Evolutionary conservation across 768 basidiomycete genomes (phyloP).

Genomic region (Trametes maxima): DNA sequence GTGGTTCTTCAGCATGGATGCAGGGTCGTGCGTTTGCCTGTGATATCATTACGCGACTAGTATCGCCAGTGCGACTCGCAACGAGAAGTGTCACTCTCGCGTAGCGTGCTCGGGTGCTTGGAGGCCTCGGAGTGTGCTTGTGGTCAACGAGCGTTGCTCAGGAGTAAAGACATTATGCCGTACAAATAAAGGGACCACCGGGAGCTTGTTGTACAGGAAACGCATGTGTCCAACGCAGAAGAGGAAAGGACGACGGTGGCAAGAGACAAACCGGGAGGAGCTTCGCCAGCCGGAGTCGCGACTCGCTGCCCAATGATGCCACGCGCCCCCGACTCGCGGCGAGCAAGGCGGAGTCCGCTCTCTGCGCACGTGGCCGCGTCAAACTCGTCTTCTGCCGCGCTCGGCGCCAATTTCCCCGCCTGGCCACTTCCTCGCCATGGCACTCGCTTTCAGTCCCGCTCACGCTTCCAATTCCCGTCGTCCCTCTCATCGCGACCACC

Average conservation of each 20-base stretch:
- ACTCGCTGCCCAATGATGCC: no score
- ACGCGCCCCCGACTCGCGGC: background rate
- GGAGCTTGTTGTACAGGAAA: no score
- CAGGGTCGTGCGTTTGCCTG: no score
- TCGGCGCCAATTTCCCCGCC: background rate
- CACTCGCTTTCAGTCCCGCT: background rate
- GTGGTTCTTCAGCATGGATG: background rate
- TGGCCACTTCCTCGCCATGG: background rate
- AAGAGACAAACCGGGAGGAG: background rate
- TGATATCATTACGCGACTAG: no score
- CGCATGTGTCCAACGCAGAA: background rate
- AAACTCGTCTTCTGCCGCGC: slow-evolving; percentile 6
- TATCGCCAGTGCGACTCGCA: no score
- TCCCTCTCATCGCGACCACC: slow-evolving; percentile 8
- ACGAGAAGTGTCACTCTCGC: no score
- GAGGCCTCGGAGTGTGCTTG: no score
- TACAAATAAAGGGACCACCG: no score
- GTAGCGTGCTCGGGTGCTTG: no score
- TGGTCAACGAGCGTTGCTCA: no score
- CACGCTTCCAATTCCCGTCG: background rate
- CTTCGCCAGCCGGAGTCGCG: background rate
- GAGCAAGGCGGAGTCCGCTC: background rate
- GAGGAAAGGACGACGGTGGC: background rate
- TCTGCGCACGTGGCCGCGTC: background rate
- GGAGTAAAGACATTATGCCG: no score